Conservation (phyloP, 176 grass and related monocot genomes). For the Panicum miliaceum region DNA sequence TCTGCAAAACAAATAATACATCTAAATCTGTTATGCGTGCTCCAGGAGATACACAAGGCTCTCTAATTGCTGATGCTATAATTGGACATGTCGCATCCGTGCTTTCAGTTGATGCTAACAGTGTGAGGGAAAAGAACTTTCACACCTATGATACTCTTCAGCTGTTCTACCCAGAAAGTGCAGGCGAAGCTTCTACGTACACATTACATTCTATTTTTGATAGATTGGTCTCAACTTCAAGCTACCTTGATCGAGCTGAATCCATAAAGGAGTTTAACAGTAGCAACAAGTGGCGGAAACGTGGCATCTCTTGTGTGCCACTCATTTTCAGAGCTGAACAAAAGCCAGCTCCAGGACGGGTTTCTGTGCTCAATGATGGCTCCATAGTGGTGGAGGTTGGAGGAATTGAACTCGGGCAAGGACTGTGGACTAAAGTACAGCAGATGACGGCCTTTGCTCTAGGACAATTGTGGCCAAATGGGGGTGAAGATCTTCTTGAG, state of each 20-base stretch:
- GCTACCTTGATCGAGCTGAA: constrained; percentile 53
- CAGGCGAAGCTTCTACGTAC: constrained; percentile 57
- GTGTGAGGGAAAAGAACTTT: constrained; percentile 67
- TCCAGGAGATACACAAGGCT: constrained; percentile 76
- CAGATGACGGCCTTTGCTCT: constrained; percentile 61
- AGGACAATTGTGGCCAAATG: constrained; percentile 57
- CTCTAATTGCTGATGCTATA: constrained; percentile 77
- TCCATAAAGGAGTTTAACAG: constrained; percentile 55
- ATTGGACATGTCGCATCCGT: constrained; percentile 76
- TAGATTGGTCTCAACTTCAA: constrained; percentile 49
- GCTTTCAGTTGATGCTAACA: constrained; percentile 55
- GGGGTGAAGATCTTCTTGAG: constrained; percentile 57
- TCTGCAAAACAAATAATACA: constrained; percentile 79
- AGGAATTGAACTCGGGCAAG: constrained; percentile 77
- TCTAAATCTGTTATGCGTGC: constrained; percentile 81
- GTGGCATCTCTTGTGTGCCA: constrained; percentile 65
- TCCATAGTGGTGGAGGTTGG: constrained; percentile 85
- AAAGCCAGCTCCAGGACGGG: constrained; percentile 56
- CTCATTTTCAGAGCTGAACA: constrained; percentile 47
- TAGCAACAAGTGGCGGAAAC: constrained; percentile 72
- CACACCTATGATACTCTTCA: constrained; percentile 62
- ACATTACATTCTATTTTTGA: constrained; percentile 73
- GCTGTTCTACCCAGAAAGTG: constrained; percentile 55
- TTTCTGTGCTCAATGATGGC: constrained; percentile 75
- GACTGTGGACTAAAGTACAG: constrained; percentile 89